Base-by-base conservation (phyloP, 352 stramenopile genomes). In the Pythium graminicola region DNA sequence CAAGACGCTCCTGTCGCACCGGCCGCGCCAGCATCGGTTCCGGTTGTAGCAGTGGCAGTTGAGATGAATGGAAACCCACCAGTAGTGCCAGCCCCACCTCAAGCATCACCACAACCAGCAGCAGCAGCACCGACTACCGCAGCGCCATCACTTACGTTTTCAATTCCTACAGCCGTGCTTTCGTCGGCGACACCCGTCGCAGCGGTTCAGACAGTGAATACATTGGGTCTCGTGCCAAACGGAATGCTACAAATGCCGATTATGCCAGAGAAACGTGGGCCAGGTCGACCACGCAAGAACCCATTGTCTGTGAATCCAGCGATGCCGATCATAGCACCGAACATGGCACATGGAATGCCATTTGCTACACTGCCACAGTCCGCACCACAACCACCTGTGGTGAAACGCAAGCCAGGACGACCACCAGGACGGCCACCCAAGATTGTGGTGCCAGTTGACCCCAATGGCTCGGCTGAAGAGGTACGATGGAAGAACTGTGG, bases 381-480 rank as follows among this genome's bases (percentile, higher is more conserved):
- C 19, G 13, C 16, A 22, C 40, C 45, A 16, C 45, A 53, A 50
- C 17, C 26, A 20, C 31, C 43, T 7, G 16, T 44, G 6, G 50
- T 57, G 22, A 62, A 55, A 46, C 28, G 45, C 16, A 62, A 62
- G 31, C 54, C 54, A 23, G 54, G 54, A 17, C 54, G 54, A 19
- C 54, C 54, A 13, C 39, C n/a, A n/a, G n/a, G n/a, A n/a, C n/a
- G n/a, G n/a, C n/a, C n/a, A n/a, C n/a, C n/a, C n/a, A n/a, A 33
- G 11, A 62, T 54, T 28, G 43, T 55, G 2, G 38, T 46, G 6
- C 19, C 27, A 13, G 19, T n/a, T 13, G 36, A 53, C 27, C 6
- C 32, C 4, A 22, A 53, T 24, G 31, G 22, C 22, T n/a, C 45
- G 1, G 20, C 19, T 23, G 4, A 31, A n/a, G 45, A 53, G 45